Base-by-base conservation (phyloP, 225 moss, liverwort and hornwort genomes). In the Asterella californica region DNA sequence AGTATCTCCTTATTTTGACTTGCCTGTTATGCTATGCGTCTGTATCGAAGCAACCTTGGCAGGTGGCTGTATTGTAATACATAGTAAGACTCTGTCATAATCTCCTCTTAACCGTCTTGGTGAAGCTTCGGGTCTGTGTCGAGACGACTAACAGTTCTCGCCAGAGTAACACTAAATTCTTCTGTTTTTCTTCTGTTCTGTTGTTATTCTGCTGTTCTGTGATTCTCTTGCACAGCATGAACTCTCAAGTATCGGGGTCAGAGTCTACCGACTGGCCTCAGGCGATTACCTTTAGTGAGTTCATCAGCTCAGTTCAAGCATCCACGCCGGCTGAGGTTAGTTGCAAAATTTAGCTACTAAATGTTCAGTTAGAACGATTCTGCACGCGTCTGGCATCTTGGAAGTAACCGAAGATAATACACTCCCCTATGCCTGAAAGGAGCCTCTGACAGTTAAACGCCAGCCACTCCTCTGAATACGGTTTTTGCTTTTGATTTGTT, bases 251-350 rank as follows among this genome's bases (percentile, higher is more conserved):
- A 8, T 27, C 46, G 25, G 48, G 22, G 32, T 27, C 29, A 53
- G 53, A 74, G 32, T 30, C 30, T 74, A 21, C 47, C 15, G 18
- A 53, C 53, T 74, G 52, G 74, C 50, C 50, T 53, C 32, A 33
- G 52, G 53, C 74, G 52, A 74, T 48, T 9, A 50, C 74, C 53
- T 50, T 48, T 22, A 33, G 21, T 2, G 74, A 74, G 53, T 32
- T 74, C 32, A 32, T 74, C 52, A 29, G 1, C 74, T 74, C 53
- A 53, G 52, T 53, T 53, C 74, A 33, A 32, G 32, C 50, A 54
- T 53, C 74, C 17, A n/a, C 74, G 1, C 33, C 53, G 29, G 18
- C 74, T n/a, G 74, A 74, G 74, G 74, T 74, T 50, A 74, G 74
- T 74, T 74, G 52, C 52, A 53, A 73, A 50, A 29, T 42, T 2